phyloP scores from a whole-genome alignment of 148 eudicot species.

The Vaccinium macrocarpon region DNA sequence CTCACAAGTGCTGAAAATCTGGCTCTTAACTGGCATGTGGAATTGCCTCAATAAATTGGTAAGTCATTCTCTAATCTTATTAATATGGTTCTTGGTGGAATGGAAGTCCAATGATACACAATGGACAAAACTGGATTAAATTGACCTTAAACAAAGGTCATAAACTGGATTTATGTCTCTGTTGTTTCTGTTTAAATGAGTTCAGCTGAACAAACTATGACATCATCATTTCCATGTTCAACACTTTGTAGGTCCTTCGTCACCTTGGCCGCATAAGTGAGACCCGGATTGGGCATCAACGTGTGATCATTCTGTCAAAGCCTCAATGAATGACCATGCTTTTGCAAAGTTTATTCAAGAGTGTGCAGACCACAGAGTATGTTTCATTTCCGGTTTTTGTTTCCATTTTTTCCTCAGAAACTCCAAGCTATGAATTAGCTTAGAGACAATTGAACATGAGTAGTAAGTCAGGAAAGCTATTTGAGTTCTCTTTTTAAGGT shows the following conservation, averaged over 20 bases:
- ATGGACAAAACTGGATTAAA: neutral
- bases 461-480: neutral
- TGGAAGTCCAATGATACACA: neutral
- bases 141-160: neutral
- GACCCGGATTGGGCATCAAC: slow-evolving; percentile 76
- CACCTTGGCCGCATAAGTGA: slow-evolving; percentile 89
- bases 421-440: neutral
- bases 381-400: neutral
- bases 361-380: neutral
- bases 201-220: neutral
- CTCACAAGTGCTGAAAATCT: neutral
- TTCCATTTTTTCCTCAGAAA: neutral
- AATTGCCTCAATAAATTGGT: neutral
- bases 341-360: slow-evolving; percentile 1
- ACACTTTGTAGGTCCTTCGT: slow-evolving; percentile 64
- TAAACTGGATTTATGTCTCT: neutral
- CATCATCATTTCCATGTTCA: neutral
- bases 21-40: neutral
- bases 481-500: neutral
- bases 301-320: slow-evolving; percentile 67
- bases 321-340: slow-evolving; percentile 36
- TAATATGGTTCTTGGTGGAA: neutral
- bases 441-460: neutral
- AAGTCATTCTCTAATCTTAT: neutral
- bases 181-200: neutral